Base-by-base conservation (phyloP, 352 stramenopile species). In the Blastocystis sp. region DNA sequence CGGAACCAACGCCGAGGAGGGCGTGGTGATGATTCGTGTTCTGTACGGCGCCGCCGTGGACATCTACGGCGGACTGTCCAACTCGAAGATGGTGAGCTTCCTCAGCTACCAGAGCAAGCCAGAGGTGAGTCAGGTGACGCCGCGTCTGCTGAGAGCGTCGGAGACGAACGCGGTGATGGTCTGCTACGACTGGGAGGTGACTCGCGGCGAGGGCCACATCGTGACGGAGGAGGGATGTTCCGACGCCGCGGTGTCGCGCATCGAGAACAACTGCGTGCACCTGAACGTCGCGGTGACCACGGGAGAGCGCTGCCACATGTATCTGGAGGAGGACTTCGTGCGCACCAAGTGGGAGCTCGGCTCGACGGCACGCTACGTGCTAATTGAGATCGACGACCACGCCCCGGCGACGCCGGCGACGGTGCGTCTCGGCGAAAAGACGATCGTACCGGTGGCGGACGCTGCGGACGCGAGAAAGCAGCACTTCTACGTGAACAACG, bases 321-420 rank as follows among this genome's bases (percentile, higher is more conserved):
- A 81, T 61, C 46, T 81, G 46, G 69, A 81, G 27, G 46, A 64
- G 46, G 69, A 81, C 40, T 63, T 81, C 69, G 69, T 81, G 48
- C 18, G 40, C 16, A 81, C 69, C n/a, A 14, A 46, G 8, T 81
- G 69, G 69, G 21, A 81, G 29, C 46, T 81, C 21, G 18, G 40
- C 42, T 81, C 69, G 4, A 44, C 14, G 14, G 46, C 16, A 21
- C 69, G 69, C 32, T 81, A 81, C 38, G 44, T 81, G 24, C 44
- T 61, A 29, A 48, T 81, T n/a, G 69, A 63, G 44, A 61, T 81
- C 2, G 69, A 81, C 53, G 69, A 81, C n/a, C 11, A 24, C 21
- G 0, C 42, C 14, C 69, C 69, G 6, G 46, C 27, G 27, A 27
- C 63, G 40, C 34, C 61, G 14, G 48, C 32, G 4, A 46, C 53